Evolutionary conservation across 805 yeast species (phyloP), one percentile per base, ranked within the genome.

Genomic region (Ogataea pini): DNA sequence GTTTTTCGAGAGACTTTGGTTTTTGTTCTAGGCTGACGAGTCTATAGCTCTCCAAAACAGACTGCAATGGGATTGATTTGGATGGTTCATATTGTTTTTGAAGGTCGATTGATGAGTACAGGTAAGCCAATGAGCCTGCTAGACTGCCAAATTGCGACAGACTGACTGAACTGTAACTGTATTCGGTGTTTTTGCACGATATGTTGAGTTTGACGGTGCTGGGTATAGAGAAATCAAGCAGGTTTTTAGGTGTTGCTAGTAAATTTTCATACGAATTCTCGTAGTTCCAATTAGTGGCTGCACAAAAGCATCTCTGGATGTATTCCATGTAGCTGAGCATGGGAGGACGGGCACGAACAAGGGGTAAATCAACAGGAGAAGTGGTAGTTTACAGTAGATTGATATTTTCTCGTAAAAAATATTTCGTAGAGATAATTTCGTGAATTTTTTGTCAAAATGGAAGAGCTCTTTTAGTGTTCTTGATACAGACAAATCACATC

Each of bases 281-380:
- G 48, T 80, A 79, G 57, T 84, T 82, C 97, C 97, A 91, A 4
- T 77, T 76, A 1, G 95, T 83, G 19, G 85, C 65, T 32, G 72
- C 67, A 64, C 85, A 79, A 69, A 87, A 92, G 56, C 87, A 79
- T 66, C 78, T 75, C 57, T 85, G 84, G 27, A 92, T 78, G 65
- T 85, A 86, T 58, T 92, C 96, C 96, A 92, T 89, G 70, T 86
- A 91, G 36, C 80, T 77, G 52, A 83, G 72, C 97, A 89, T 89
- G 31, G 19, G 46, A 17, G n/a, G 36, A 16, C 5, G 9, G 36
- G 7, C 18, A 14, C 7, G 17, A 32, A n/a, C 3, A n/a, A 29
- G 33, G 13, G 16, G 13, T 10, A n/a, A n/a, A n/a, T n/a, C n/a
- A n/a, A n/a, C n/a, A n/a, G n/a, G n/a, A 14, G 33, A 12, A 29